Base-by-base conservation (phyloP, 805 yeast species). In the Yarrowia sp. region DNA sequence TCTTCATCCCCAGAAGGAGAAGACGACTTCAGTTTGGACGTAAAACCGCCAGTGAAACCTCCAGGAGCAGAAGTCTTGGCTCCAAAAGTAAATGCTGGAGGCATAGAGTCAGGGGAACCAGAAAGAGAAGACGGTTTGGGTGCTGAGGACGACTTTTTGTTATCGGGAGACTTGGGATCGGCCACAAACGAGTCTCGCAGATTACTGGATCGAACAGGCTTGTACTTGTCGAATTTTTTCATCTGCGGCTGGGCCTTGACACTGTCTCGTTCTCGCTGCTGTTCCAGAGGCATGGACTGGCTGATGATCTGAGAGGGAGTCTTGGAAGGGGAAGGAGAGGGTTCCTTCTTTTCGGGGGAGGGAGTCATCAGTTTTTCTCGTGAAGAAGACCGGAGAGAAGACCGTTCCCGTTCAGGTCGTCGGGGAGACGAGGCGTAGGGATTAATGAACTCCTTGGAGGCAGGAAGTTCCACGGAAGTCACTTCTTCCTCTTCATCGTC, bases 221-320 rank as follows among this genome's bases (percentile, higher is more conserved):
- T 58, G 41, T 58, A 58, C 51, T 58, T 58, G 40, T 58, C 63
- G 16, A 58, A 58, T 30, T 30, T 30, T 22, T 41, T 43, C 35
- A 43, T 43, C 30, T 43, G 54, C 11, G 65, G 41, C 22, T 59
- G 64, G 21, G 38, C 30, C 30, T 64, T 58, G 48, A 65, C 38
- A 6, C 36, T 38, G n/a, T 62, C 66, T 17, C 65, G 24, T n/a
- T 46, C 59, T 3, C 61, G 65, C 43, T 63, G 32, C 26, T 54
- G 35, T 5, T 51, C 51, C 41, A 58, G 41, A n/a, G 63, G 63
- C 63, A 58, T 58, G 28, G 63, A 36, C 22, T 41, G 46, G 32
- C 32, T 32, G 49, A 58, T 28, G 24, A 41, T 22, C 30, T 43
- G 49, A 4, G 51, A 41, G 32, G 63, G 63, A 2, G 46, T 38